These are phyloP conservation scores for Aspergillus saccharolyticus DNA, from an alignment of 495 filamentous ascomycete species.

Conservation along the genomic window DNA sequence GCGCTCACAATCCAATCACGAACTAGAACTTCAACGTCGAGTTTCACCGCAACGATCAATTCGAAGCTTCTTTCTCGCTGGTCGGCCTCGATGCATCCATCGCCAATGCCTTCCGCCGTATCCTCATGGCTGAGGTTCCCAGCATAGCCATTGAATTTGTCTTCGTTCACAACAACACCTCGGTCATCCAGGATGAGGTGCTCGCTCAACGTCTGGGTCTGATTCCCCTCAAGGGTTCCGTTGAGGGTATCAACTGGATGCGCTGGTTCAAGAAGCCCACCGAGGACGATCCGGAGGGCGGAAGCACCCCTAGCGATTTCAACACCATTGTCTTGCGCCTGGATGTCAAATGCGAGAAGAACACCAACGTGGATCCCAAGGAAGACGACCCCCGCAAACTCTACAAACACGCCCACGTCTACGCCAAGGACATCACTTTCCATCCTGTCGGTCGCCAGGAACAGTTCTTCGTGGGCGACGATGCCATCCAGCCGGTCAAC, in stretches of 20 bases:
- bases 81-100: conserved; percentile 87
- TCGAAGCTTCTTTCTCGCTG: conserved; percentile 80
- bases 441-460: conserved; percentile 67
- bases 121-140: conserved; percentile 91
- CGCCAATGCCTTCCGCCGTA: conserved; percentile 96
- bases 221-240: conserved; percentile 77
- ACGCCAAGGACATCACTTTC: conserved; percentile 77
- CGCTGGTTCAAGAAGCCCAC: conserved; percentile 63
- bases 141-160: conserved; percentile 89
- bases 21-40: conserved; percentile 61
- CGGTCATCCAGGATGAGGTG: conserved; percentile 95
- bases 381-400: conserved; percentile 77
- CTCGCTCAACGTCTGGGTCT: conserved; percentile 83
- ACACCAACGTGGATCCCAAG: conserved; percentile 58
- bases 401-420: conserved; percentile 81
- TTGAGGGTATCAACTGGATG: conserved; percentile 70
- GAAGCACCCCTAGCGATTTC: conserved; percentile 56
- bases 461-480: conserved; percentile 59
- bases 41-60: conserved; percentile 73
- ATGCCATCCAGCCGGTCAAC: conserved; percentile 68
- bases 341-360: conserved; percentile 69
- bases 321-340: conserved; percentile 76
- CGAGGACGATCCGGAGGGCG: conserved; percentile 49
- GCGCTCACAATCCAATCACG: conserved; percentile 12
- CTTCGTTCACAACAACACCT: conserved; percentile 91